Base-by-base conservation (phyloP, 2,329 filamentous ascomycete genomes). In the Claviceps digitariae region DNA sequence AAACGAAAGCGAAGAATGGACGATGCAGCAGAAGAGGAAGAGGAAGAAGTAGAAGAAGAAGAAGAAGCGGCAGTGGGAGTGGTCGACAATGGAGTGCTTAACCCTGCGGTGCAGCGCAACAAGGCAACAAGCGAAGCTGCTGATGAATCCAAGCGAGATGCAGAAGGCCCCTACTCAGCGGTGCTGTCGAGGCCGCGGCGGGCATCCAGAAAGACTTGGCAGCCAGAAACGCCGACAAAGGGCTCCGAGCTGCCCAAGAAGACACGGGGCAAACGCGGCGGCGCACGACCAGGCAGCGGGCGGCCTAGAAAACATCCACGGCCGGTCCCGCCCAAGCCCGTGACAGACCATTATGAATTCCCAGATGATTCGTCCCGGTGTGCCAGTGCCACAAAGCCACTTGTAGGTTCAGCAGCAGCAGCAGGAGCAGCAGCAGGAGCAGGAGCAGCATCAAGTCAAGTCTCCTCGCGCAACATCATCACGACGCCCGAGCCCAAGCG, bases 261-360 rank as follows among this genome's bases (percentile, higher is more conserved):
- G 57, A 59, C 62, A 27, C 58, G 64, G 25, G 67, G 67, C 38
- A 69, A 70, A 55, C 63, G 67, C 43, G 68, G 67, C 34, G 68
- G 68, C 8, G 68, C 67, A 31, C 62, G 67, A 47, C 68, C 68
- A 5, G 67, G 68, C 12, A 70, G 68, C 54, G 68, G 68, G 29
- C 62, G 68, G 47, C 68, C 68, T 61, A 67, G 68, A 59, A 70
- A 69, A 58, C 66, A 70, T 41, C 67, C 66, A 34, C 63, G 64
- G 34, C 57, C 57, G 31, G 46, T 47, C n/a, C 52, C 56, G 13
- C 51, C 56, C 25, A 56, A 58, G 34, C 41, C 53, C 5, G n/a
- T 50, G 15, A 31, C 21, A 34, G 43, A 34, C 50, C 25, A 27
- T 27, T 25, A 41, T 21, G 46, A 46, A 3, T 20, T 48, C 27